Conservation (phyloP, 2,329 filamentous ascomycete species). For the Aureobasidium sp. region DNA sequence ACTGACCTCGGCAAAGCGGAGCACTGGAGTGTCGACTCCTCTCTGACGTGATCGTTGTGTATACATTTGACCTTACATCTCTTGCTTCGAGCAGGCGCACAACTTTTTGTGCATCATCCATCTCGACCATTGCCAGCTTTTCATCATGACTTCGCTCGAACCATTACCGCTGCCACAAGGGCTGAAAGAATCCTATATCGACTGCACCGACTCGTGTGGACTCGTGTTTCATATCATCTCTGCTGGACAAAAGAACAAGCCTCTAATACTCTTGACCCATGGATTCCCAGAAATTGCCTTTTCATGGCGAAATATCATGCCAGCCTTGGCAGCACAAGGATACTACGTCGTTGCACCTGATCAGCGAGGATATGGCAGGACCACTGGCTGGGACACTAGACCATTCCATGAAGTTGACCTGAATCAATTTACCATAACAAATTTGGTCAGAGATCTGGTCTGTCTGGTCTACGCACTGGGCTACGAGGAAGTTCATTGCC, state of each 20-base stretch:
- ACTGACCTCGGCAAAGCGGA: not conserved
- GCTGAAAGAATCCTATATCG: constrained; percentile 50
- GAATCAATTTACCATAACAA: constrained; percentile 50
- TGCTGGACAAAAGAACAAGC: constrained; percentile 42
- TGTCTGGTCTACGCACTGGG: constrained; percentile 55
- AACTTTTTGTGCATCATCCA: not conserved
- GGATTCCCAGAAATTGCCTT: constrained; percentile 64
- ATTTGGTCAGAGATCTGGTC: constrained; percentile 56
- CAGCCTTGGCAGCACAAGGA: constrained; percentile 50
- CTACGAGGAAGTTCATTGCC: constrained; percentile 50
- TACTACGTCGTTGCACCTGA: constrained; percentile 63
- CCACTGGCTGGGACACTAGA: constrained; percentile 52
- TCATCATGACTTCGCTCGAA: constrained; percentile 17
- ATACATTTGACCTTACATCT: not conserved
- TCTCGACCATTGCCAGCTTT: not conserved
- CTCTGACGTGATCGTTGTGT: not conserved
- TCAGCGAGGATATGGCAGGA: constrained; percentile 62
- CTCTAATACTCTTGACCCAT: constrained; percentile 56
- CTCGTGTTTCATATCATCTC: constrained; percentile 57
- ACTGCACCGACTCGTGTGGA: constrained; percentile 46
- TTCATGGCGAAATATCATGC: constrained; percentile 61
- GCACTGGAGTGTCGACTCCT: not conserved
- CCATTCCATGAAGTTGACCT: constrained; percentile 49
- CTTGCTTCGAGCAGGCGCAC: not conserved
- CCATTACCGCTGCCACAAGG: constrained; percentile 50